Conservation (phyloP, 129 eudicot genomes). For the Smallanthus sonchifolius region DNA sequence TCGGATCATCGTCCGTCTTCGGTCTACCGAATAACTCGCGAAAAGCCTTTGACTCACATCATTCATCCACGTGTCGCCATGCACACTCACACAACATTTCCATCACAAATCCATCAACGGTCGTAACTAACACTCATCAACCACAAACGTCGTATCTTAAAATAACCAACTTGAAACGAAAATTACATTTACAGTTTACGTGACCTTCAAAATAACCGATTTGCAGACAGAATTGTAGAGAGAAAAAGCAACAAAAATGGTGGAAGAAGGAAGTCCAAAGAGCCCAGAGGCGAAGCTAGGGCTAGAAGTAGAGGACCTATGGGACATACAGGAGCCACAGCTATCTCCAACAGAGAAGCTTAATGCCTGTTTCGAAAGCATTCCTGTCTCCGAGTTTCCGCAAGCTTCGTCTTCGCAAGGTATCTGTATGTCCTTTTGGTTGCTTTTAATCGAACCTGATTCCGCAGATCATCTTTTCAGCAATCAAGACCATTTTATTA, state of each 20-base stretch:
- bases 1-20: conserved; percentile 13
- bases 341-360: conserved; percentile 88
- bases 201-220: conserved; percentile 20
- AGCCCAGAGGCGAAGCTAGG: conserved; percentile 94
- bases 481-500: neutral
- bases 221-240: neutral
- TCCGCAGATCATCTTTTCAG: neutral
- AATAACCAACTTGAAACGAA: neutral
- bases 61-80: conserved; percentile 25
- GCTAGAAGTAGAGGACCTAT: conserved; percentile 75
- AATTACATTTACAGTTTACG: neutral
- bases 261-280: conserved; percentile 50
- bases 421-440: neutral
- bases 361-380: conserved; percentile 86
- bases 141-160: conserved; percentile 7
- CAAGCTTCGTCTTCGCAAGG: conserved; percentile 72
- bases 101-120: conserved; percentile 17
- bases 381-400: conserved; percentile 89
- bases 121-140: neutral
- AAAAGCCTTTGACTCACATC: conserved; percentile 15
- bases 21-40: conserved; percentile 15
- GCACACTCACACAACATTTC: neutral
- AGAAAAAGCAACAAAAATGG: conserved; percentile 19
- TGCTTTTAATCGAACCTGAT: neutral
- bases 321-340: conserved; percentile 85